Evolutionary conservation across 129 eudicot genomes (phyloP).

Genomic region (Artemisia annua): DNA sequence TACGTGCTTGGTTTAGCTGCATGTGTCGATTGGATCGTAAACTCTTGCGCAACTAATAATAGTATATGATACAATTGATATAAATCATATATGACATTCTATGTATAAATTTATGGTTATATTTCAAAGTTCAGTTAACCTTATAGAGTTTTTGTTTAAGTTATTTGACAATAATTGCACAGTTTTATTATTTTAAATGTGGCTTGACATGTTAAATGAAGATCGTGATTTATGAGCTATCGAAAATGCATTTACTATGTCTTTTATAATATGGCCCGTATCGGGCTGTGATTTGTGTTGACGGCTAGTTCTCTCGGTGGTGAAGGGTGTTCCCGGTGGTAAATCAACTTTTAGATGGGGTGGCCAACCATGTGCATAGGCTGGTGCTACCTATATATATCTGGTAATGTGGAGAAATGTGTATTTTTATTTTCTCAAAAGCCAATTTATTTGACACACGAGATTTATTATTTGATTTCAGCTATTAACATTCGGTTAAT

Average conservation of each 20-base stretch:
- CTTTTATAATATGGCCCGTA: slow-evolving; percentile 7
- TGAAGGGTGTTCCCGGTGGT: background rate
- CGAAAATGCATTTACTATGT: slow-evolving; percentile 12
- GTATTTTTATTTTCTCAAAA: background rate
- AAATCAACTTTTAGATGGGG: background rate
- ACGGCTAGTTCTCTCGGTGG: background rate
- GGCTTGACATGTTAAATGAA: slow-evolving; percentile 22
- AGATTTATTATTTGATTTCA: too few relatives aligned
- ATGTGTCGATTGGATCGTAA: too few relatives aligned
- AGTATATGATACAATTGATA: too few relatives aligned
- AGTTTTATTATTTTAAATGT: background rate
- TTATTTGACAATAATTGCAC: too few relatives aligned
- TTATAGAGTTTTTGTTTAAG: too few relatives aligned
- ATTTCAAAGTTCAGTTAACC: too few relatives aligned
- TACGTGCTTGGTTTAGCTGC: background rate
- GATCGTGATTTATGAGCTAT: slow-evolving; percentile 22
- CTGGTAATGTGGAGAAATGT: too few relatives aligned
- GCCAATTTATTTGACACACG: too few relatives aligned
- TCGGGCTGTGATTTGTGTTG: background rate
- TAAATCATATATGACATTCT: too few relatives aligned
- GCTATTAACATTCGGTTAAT: too few relatives aligned
- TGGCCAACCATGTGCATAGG: slow-evolving; percentile 27
- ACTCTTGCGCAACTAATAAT: too few relatives aligned
- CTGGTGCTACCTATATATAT: slow-evolving; percentile 11
- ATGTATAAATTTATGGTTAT: too few relatives aligned